Conservation (phyloP, 371 early-diverging fungal genomes). For the Mucor plumbeus region DNA sequence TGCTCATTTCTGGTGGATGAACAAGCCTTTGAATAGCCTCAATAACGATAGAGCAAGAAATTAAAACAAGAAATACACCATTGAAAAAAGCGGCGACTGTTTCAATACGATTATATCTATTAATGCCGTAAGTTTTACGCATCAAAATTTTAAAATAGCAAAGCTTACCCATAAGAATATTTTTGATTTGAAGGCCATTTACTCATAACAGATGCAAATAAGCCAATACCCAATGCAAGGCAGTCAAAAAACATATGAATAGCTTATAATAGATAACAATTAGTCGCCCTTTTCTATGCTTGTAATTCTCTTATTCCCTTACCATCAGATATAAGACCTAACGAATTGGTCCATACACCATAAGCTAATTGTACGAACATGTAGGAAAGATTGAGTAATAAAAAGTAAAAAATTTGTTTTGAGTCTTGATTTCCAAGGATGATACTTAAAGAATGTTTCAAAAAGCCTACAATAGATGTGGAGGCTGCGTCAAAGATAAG, state of each 20-base stretch:
- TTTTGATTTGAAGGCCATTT: constrained; percentile 85
- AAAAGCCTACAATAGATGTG: constrained; percentile 36
- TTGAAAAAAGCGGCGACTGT: constrained; percentile 93
- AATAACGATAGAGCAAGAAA: constrained; percentile 86
- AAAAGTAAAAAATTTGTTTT: constrained; percentile 90
- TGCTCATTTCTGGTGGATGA: constrained; percentile 87
- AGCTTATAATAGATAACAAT: constrained; percentile 46
- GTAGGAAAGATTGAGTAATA: constrained; percentile 89
- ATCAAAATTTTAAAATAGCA: background rate
- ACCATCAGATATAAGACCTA: constrained; percentile 93
- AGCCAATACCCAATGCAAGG: constrained; percentile 84
- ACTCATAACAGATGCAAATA: constrained; percentile 88
- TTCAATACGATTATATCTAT: constrained; percentile 88
- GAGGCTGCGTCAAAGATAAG: constrained; percentile 41
- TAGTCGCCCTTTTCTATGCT: background rate
- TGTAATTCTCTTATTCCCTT: constrained; percentile 16
- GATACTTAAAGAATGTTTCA: constrained; percentile 54
- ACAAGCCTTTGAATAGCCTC: constrained; percentile 90
- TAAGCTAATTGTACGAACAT: constrained; percentile 92
- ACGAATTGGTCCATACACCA: constrained; percentile 89
- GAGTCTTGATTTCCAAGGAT: constrained; percentile 75
- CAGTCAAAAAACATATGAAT: constrained; percentile 98
- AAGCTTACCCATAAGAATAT: constrained; percentile 79
- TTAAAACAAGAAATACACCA: constrained; percentile 86
- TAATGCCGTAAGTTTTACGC: constrained; percentile 31